phyloP scores from a whole-genome alignment of 805 yeast genomes.

The Metschnikowia cubensis region DNA sequence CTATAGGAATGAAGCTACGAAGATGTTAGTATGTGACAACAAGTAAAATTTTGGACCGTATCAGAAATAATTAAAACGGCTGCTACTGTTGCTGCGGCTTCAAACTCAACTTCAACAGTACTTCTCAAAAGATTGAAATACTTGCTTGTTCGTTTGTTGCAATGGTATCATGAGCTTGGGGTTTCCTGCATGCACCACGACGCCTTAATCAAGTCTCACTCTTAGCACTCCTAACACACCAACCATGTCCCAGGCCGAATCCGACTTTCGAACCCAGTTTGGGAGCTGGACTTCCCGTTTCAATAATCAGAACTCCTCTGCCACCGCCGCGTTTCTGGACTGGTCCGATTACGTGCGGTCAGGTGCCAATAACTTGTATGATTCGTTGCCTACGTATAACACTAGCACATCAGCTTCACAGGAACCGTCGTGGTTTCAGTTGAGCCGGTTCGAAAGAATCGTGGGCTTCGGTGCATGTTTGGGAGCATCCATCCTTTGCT shows the following conservation, averaged over 20 bases:
- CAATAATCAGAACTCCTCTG: conserved; percentile 4
- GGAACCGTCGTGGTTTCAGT: conserved; percentile 75
- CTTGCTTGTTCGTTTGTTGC: no score
- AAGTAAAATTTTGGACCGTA: no score
- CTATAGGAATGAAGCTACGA: not conserved
- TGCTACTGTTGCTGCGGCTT: no score
- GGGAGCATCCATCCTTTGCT: conserved; percentile 74
- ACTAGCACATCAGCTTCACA: conserved; percentile 41
- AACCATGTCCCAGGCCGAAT: conserved; percentile 19
- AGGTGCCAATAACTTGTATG: conserved; percentile 55
- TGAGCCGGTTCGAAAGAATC: conserved; percentile 76
- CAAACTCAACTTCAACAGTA: no score
- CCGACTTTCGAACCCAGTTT: conserved; percentile 19
- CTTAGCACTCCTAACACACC: not conserved
- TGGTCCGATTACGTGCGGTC: conserved; percentile 42
- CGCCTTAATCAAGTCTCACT: not conserved
- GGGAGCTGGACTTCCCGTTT: conserved; percentile 18
- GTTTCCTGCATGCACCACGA: not conserved
- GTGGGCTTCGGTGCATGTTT: conserved; percentile 75
- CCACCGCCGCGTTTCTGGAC: conserved; percentile 30
- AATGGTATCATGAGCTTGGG: no score
- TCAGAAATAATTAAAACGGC: no score
- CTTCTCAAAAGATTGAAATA: no score
- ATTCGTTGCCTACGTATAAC: conserved; percentile 60
- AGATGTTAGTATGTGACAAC: no score